Percentiles rank a stretch among this genome's conserved stretches.
These are phyloP conservation scores for Lactarius akahatsu DNA, from an alignment of 768 basidiomycete genomes.

Conservation along the genomic window DNA sequence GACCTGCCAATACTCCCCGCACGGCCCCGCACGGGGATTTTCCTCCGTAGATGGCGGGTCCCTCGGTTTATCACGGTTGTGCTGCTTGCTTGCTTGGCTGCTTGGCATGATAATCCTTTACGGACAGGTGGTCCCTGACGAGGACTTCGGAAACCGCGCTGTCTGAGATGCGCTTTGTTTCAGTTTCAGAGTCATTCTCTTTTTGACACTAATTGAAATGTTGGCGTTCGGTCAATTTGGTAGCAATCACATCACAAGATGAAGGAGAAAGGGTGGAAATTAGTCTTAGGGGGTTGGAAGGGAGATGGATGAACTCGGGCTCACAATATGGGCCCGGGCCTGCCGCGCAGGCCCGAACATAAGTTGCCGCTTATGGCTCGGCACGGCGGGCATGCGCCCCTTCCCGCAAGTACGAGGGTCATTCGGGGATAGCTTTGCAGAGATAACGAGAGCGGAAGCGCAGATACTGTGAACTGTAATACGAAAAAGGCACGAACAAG, in stretches of 20 bases:
- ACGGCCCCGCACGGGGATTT: background rate
- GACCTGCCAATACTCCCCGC: background rate
- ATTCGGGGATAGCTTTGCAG: background rate
- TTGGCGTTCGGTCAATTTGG: background rate
- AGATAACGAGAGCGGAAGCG: background rate
- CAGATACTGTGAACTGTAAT: background rate
- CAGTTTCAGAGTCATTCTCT: background rate
- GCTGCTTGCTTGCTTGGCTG: background rate
- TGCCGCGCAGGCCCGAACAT: background rate
- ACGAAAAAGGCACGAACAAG: background rate
- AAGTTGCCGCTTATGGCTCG: background rate
- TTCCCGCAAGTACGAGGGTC: background rate
- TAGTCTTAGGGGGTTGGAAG: background rate
- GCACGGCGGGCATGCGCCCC: background rate
- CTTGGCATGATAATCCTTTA: background rate
- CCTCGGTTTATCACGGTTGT: background rate
- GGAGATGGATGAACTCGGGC: background rate
- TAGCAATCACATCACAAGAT: background rate
- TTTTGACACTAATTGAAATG: background rate
- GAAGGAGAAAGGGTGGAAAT: background rate
- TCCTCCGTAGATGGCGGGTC: background rate
- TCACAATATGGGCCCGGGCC: background rate
- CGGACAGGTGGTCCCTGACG: background rate
- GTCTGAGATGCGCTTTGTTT: background rate
- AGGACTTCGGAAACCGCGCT: constrained; percentile 5